Base-by-base conservation (phyloP, 768 basidiomycete genomes). In the Pseudohyphozyma bogoriensis region DNA sequence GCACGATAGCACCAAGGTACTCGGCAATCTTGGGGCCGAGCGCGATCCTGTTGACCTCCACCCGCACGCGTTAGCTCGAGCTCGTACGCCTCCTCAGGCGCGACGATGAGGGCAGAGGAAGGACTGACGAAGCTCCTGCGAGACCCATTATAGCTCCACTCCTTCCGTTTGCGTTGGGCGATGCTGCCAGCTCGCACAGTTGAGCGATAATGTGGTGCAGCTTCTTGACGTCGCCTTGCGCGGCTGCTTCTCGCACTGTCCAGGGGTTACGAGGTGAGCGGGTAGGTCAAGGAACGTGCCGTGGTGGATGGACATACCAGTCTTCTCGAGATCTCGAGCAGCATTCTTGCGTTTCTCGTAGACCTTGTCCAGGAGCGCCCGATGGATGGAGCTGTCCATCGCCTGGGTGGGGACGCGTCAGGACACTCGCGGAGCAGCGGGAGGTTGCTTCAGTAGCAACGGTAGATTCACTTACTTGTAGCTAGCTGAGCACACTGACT, bases 61-160 rank as follows among this genome's bases (percentile, higher is more conserved):
- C n/a, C 47, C 26, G 44, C 37, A 13, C 39, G 24, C 6, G 2
- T 5, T 22, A 13, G 22, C 39, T 20, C 31, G 22, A 39, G 26
- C 40, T 31, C 32, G 40, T 35, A 24, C 42, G 20, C 53, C 24
- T 28, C 1, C 31, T 32, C 47, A 51, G 33, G 11, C 15, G 20
- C 10, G 3, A 24, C 32, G 32, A 32, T 15, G 7, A 13, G 13
- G 20, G 4, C 8, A 49, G 9, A 24, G 28, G 35, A 11, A 7
- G 24, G 8, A 47, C 66, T 37, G 32, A 65, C 64, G 91, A 89
- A 28, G 89, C 89, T 32, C 89, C 93, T 12, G 93, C 93, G 2
- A 97, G 82, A 28, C 93, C 93, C 68, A 96, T 96, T 45, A 96
- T 79, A 7, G 93, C 93, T 37, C 93, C 93, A 73, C 93, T 96